Percentiles rank a stretch among this genome's conserved stretches.
Conservation (phyloP, 1,284 basidiomycete genomes). For the Ganoderma resinaceum region DNA sequence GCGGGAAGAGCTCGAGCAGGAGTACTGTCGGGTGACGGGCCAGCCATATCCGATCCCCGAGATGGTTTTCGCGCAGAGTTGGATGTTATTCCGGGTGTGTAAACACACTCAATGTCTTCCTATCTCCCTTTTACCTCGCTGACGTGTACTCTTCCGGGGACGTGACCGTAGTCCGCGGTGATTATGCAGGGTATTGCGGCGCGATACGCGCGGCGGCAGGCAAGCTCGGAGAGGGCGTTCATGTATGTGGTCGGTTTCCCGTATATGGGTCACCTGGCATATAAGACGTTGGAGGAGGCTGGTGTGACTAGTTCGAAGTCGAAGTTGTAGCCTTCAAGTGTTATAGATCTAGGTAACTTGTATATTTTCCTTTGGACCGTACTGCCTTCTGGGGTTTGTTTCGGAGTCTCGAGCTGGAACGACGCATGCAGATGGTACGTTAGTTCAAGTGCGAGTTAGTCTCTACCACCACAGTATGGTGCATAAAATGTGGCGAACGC, state of each 20-base stretch:
- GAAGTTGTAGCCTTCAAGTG: slow-evolving; percentile 20
- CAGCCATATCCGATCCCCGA: slow-evolving; percentile 76
- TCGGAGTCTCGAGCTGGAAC: neutral
- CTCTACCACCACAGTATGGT: neutral
- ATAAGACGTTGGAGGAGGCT: slow-evolving; percentile 29
- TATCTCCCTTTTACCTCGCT: neutral
- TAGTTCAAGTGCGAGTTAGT: neutral
- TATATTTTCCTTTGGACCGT: neutral
- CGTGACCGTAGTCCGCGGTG: slow-evolving; percentile 68
- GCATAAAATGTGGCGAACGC: neutral
- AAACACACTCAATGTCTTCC: neutral
- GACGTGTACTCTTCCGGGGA: neutral
- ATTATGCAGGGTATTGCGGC: slow-evolving; percentile 96
- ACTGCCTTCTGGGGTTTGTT: neutral
- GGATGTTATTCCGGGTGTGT: slow-evolving; percentile 87
- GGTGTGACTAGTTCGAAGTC: slow-evolving; percentile 26
- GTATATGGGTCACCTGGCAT: slow-evolving; percentile 28
- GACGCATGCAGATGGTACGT: neutral
- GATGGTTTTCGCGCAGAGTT: slow-evolving; percentile 84
- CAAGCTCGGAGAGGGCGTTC: slow-evolving; percentile 30
- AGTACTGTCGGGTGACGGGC: slow-evolving; percentile 71
- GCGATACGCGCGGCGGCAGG: slow-evolving; percentile 47
- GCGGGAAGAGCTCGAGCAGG: slow-evolving; percentile 77
- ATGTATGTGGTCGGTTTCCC: slow-evolving; percentile 30
- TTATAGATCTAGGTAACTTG: neutral